Percentiles rank a stretch among this genome's conserved stretches.
Evolutionary conservation across 73 alveolate genomes (phyloP).

Genomic region (Halteria grandinella): DNA sequence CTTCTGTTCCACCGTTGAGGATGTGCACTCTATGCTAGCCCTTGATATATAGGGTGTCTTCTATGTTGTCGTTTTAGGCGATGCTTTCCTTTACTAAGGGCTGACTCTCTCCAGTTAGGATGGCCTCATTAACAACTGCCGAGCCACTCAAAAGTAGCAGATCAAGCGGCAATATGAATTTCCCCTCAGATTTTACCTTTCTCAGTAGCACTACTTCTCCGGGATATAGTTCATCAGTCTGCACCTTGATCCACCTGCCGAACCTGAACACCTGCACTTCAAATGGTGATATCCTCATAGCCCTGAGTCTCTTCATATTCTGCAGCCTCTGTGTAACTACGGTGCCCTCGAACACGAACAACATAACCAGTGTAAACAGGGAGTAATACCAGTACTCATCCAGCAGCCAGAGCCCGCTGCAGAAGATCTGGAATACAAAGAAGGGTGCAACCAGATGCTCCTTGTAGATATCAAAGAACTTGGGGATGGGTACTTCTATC

Average conservation of each 20-base stretch:
- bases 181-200: conserved; percentile 54
- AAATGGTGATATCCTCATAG: conserved; percentile 93
- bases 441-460: conserved; percentile 98
- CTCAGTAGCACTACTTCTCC: conserved; percentile 89
- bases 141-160: conserved; percentile 85
- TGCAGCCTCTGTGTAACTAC: conserved; percentile 94
- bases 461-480: conserved; percentile 80
- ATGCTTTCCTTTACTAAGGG: conserved; percentile 92
- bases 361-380: conserved; percentile 87
- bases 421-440: conserved; percentile 95
- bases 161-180: conserved; percentile 86
- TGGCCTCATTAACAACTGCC: conserved; percentile 93
- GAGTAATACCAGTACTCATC: conserved; percentile 98
- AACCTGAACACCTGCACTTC: conserved; percentile 79
- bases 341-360: conserved; percentile 89
- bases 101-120: conserved; percentile 95
- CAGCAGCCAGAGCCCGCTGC: conserved; percentile 95
- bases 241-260: conserved; percentile 80
- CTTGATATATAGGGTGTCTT: conserved; percentile 78
- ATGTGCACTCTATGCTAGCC: conserved; percentile 81
- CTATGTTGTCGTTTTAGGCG: conserved; percentile 62
- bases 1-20: conserved; percentile 92
- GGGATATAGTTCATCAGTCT: conserved; percentile 90
- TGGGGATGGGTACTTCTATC: conserved; percentile 91
- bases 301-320: conserved; percentile 92